phyloP scores from a whole-genome alignment of 192 early-diverging fungal genomes.

The Jimgerdemannia lactiflua region DNA sequence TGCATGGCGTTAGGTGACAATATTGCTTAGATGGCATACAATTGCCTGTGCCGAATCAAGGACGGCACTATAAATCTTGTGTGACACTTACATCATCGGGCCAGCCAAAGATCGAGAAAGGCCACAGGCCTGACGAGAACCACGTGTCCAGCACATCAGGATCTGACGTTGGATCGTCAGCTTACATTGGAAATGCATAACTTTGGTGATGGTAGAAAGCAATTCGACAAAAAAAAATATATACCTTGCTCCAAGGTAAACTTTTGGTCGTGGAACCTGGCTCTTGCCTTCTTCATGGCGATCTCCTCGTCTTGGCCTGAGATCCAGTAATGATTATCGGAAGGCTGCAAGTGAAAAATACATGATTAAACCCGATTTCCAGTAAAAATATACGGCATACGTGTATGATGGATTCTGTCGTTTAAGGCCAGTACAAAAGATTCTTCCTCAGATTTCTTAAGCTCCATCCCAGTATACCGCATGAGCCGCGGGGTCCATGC shows the following conservation, averaged over 20 bases:
- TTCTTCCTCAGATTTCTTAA: too few species aligned
- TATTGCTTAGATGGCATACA: not conserved
- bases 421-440: too few species aligned
- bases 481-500: too few species aligned
- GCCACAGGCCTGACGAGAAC: constrained; percentile 99
- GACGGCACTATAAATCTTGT: not conserved
- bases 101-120: constrained; percentile 98
- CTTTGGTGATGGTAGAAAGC: not conserved
- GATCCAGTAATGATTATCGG: constrained; percentile 82
- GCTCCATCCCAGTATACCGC: too few species aligned
- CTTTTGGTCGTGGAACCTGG: constrained; percentile 72
- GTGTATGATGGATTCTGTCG: too few species aligned
- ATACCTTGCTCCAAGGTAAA: constrained; percentile 79
- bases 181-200: too few species aligned
- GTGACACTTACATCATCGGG: constrained; percentile 63
- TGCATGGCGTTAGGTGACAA: not conserved
- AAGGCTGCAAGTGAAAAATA: constrained; percentile 27
- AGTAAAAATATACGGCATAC: too few species aligned
- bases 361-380: not conserved
- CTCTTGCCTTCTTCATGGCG: constrained; percentile 71
- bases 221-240: not conserved
- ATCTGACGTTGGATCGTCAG: constrained; percentile 35
- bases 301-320: constrained; percentile 75
- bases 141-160: constrained; percentile 98
- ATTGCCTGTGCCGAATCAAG: not conserved